phyloP scores from a whole-genome alignment of 1,284 basidiomycete genomes.

The Tausonia pullulans region DNA sequence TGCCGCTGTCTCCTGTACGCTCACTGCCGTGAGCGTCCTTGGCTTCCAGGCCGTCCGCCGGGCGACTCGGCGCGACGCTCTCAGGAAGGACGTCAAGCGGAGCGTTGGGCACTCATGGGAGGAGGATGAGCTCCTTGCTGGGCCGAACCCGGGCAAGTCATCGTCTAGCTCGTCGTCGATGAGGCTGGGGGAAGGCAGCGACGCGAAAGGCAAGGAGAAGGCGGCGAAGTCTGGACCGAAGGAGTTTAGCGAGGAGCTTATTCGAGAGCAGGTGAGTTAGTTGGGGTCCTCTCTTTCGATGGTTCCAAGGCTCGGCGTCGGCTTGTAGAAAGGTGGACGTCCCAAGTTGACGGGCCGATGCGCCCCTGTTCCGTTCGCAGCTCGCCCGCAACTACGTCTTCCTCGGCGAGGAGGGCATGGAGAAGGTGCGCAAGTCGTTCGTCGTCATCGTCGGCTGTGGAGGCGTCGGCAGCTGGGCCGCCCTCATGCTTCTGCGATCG shows the following conservation, averaged over 20 bases:
- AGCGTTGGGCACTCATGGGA: slow-evolving; percentile 17
- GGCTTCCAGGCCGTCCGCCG: slow-evolving; percentile 32
- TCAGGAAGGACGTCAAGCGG: slow-evolving; percentile 30
- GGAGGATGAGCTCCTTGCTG: not conserved
- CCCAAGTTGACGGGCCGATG: not conserved
- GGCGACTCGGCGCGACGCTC: slow-evolving; percentile 28
- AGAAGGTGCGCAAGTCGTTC: slow-evolving; percentile 56
- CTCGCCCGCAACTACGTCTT: slow-evolving; percentile 91
- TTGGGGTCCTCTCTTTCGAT: not conserved
- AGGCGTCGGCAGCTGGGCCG: slow-evolving; percentile 91
- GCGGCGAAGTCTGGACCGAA: not conserved
- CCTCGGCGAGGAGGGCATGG: slow-evolving; percentile 83
- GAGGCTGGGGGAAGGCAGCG: not conserved
- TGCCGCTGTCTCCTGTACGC: slow-evolving; percentile 10
- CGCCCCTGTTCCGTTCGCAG: slow-evolving; percentile 36
- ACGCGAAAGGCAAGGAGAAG: not conserved
- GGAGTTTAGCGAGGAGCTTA: slow-evolving; percentile 58
- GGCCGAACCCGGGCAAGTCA: too few species aligned
- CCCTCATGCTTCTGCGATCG: slow-evolving; percentile 85
- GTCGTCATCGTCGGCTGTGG: slow-evolving; percentile 90
- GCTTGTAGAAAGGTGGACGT: not conserved
- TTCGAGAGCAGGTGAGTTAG: slow-evolving; percentile 47
- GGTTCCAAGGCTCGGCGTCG: not conserved
- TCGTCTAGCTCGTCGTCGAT: too few species aligned
- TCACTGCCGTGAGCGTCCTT: slow-evolving; percentile 30